Evolutionary conservation across 164 flowering plant species (phyloP).

Genomic region (Annona squamosa): DNA sequence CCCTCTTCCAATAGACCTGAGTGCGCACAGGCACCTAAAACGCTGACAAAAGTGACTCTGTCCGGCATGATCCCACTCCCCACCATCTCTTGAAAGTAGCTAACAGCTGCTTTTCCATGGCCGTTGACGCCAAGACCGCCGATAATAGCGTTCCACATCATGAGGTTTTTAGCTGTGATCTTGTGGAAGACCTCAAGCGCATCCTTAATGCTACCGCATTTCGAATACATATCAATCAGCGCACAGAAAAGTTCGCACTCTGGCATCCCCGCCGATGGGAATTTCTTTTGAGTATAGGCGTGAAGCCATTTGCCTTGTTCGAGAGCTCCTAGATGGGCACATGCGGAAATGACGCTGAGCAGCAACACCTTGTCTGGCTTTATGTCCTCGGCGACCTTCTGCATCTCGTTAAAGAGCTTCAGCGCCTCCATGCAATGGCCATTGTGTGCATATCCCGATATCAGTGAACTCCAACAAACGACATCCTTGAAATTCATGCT

Average conservation of each 20-base stretch:
- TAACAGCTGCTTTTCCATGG: constrained; percentile 28
- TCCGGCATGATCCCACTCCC: constrained; percentile 53
- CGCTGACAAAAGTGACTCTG: constrained; percentile 45
- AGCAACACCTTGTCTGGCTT: constrained; percentile 51
- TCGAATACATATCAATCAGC: constrained; percentile 51
- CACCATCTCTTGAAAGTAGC: constrained; percentile 41
- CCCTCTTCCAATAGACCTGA: constrained; percentile 48
- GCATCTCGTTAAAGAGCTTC: constrained; percentile 38
- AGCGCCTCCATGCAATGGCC: constrained; percentile 34
- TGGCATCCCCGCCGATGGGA: constrained; percentile 33
- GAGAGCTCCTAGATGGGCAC: constrained; percentile 38
- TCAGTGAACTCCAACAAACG: constrained; percentile 64
- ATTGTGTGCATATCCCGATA: constrained; percentile 51
- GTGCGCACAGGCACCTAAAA: constrained; percentile 67
- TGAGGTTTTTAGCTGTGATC: constrained; percentile 44
- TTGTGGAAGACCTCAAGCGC: constrained; percentile 42
- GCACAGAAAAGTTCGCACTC: constrained; percentile 25
- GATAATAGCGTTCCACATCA: constrained; percentile 62
- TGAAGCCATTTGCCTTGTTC: constrained; percentile 51
- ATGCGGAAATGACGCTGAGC: constrained; percentile 54
- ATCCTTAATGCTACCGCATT: constrained; percentile 57
- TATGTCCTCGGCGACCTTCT: constrained; percentile 19
- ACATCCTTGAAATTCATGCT: constrained; percentile 38
- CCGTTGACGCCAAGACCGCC: constrained; percentile 51
- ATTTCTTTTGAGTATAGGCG: constrained; percentile 44